Evolutionary conservation across 495 filamentous ascomycete genomes (phyloP).

Genomic region (Lepidopterella palustris): DNA sequence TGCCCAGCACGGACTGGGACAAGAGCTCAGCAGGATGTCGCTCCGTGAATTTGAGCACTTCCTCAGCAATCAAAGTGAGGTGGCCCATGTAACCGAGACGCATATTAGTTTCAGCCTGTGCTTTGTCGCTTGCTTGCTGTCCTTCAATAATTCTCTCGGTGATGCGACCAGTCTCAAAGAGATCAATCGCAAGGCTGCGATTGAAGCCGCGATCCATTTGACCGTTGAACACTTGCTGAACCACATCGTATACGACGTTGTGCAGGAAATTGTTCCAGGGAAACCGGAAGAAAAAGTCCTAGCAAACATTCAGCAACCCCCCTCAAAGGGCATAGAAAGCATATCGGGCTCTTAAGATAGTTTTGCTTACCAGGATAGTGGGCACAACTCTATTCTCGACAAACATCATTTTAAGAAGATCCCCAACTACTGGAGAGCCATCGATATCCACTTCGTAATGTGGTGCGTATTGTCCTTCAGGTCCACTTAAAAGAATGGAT

Average conservation of each 20-base stretch:
- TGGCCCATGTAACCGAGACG: conserved; percentile 98
- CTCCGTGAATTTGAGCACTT: conserved; percentile 97
- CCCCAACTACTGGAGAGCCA: conserved; percentile 86
- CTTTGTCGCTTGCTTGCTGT: conserved; percentile 77
- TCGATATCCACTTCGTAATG: conserved; percentile 58
- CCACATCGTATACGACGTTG: conserved; percentile 98
- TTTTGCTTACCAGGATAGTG: conserved; percentile 72
- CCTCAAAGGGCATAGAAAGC: conserved; percentile 12
- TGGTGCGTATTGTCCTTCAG: conserved; percentile 27
- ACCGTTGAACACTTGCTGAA: conserved; percentile 98
- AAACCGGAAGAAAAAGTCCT: conserved; percentile 97
- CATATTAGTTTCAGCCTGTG: conserved; percentile 73
- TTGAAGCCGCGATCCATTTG: conserved; percentile 96
- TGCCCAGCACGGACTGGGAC: conserved; percentile 76
- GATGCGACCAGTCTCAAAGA: conserved; percentile 83
- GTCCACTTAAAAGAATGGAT: conserved; percentile 21
- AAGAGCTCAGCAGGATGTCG: conserved; percentile 84
- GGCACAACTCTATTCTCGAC: conserved; percentile 91
- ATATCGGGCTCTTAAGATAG: not conserved
- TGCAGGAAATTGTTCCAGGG: conserved; percentile 99
- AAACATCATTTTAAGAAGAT: conserved; percentile 94
- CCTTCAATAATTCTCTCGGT: conserved; percentile 89
- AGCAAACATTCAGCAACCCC: conserved; percentile 9
- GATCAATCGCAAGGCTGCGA: conserved; percentile 81
- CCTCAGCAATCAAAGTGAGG: conserved; percentile 92